Percentiles rank a stretch among this genome's conserved stretches.
These are phyloP conservation scores for Wickerhamomyces hampshirensis DNA, from an alignment of 805 yeast genomes.

Conservation along the genomic window DNA sequence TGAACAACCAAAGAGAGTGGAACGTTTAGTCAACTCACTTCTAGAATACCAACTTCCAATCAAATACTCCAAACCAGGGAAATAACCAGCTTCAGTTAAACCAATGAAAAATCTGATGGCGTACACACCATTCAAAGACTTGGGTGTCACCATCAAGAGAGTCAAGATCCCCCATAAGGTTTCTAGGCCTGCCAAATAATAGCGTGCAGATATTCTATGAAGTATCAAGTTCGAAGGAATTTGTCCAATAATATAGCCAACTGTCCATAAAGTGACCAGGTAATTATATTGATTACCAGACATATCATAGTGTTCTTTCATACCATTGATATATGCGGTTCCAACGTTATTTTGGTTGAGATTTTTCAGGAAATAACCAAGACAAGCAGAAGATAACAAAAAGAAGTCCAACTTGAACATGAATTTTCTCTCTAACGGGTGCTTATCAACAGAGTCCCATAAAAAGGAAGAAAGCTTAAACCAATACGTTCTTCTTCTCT, in stretches of 20 bases:
- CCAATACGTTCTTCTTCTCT: constrained; percentile 11
- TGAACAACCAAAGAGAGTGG: constrained; percentile 26
- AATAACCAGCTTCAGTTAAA: constrained; percentile 38
- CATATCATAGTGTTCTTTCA: constrained; percentile 38
- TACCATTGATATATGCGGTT: constrained; percentile 13
- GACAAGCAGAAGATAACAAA: constrained; percentile 5
- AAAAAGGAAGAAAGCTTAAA: constrained; percentile 10
- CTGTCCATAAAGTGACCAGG: constrained; percentile 38
- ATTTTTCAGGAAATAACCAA: constrained; percentile 7
- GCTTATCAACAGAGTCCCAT: constrained; percentile 16
- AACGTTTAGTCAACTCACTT: constrained; percentile 28
- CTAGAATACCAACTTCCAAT: constrained; percentile 29
- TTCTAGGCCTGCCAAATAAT: constrained; percentile 38
- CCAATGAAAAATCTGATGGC: constrained; percentile 34
- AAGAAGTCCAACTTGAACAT: constrained; percentile 6
- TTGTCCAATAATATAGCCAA: constrained; percentile 45
- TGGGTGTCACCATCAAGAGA: constrained; percentile 10
- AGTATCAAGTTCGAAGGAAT: constrained; percentile 39
- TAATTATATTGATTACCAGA: constrained; percentile 38
- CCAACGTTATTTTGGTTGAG: constrained; percentile 22
- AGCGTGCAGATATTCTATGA: constrained; percentile 32
- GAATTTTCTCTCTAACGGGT: constrained; percentile 3
- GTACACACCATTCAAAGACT: constrained; percentile 22
- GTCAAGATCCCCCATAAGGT: constrained; percentile 38
- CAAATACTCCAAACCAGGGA: constrained; percentile 23